phyloP scores from a whole-genome alignment of 2,329 filamentous ascomycete species.

The Pseudocercospora pini-densiflorae region DNA sequence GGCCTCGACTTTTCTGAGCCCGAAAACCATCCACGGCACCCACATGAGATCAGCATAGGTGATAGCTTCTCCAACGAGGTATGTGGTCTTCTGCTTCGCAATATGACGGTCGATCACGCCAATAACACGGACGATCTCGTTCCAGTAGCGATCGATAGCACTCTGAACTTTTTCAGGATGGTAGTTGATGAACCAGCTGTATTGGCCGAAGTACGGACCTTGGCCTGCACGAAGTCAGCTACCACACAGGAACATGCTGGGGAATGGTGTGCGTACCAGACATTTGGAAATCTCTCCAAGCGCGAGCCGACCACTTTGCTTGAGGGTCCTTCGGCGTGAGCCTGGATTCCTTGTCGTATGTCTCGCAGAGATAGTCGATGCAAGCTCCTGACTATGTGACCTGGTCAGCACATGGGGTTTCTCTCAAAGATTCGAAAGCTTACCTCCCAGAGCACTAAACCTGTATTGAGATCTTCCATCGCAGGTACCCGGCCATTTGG shows the following conservation, averaged over 20 bases:
- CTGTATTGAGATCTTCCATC: constrained; percentile 51
- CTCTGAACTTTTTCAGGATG: constrained; percentile 50
- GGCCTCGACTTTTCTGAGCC: neutral
- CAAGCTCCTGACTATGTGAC: constrained; percentile 36
- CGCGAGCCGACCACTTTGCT: constrained; percentile 35
- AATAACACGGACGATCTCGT: constrained; percentile 52
- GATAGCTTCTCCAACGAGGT: constrained; percentile 49
- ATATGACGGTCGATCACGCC: constrained; percentile 50
- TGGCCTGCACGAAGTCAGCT: constrained; percentile 23
- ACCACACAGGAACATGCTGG: no score
- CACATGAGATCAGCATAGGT: constrained; percentile 47
- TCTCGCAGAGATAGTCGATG: constrained; percentile 38
- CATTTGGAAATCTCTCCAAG: constrained; percentile 43
- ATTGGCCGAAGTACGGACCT: constrained; percentile 50
- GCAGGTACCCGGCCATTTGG: constrained; percentile 50
- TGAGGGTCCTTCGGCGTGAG: constrained; percentile 33
- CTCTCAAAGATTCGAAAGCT: neutral
- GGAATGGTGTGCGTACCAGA: constrained; percentile 11
- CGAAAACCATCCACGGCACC: constrained; percentile 19
- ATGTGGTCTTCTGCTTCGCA: constrained; percentile 39
- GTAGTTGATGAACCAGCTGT: constrained; percentile 37
- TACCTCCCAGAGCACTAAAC: constrained; percentile 54
- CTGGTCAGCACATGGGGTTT: constrained; percentile 6
- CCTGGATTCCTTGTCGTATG: constrained; percentile 40
- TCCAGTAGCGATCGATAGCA: constrained; percentile 51